Evolutionary conservation across 805 yeast genomes (phyloP).

Genomic region (Pichia phayaonensis): DNA sequence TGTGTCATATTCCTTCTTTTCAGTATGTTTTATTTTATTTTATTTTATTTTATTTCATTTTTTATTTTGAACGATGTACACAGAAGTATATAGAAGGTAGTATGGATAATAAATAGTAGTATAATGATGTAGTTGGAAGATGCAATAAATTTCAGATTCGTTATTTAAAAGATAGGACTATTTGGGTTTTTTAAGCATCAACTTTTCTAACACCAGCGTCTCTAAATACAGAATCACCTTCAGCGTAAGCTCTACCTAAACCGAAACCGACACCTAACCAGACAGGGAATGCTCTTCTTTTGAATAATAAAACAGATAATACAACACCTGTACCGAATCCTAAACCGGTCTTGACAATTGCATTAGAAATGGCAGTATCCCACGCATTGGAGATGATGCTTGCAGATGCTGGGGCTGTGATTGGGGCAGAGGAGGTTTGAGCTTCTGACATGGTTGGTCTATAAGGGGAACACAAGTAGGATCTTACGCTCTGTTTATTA

Average conservation of each 20-base stretch:
- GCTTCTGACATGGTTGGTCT: neutral
- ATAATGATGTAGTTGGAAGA: neutral
- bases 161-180: no score
- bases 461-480: neutral
- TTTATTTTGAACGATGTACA: neutral
- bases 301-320: constrained; percentile 82
- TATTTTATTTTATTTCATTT: neutral
- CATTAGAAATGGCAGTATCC: constrained; percentile 94
- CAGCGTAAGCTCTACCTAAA: constrained; percentile 95
- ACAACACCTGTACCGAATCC: constrained; percentile 97
- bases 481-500: neutral
- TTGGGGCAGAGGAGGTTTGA: constrained; percentile 9
- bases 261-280: constrained; percentile 98
- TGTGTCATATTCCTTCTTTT: neutral
- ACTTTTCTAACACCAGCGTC: constrained; percentile 69
- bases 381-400: constrained; percentile 39
- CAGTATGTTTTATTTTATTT: neutral
- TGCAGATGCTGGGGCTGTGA: constrained; percentile 19
- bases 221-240: constrained; percentile 96
- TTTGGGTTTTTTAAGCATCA: constrained; percentile 40
- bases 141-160: neutral
- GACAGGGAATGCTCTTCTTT: constrained; percentile 94
- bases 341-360: constrained; percentile 88
- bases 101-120: neutral
- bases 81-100: neutral